Percentiles rank a stretch among this genome's conserved stretches.
Conservation (phyloP, 2,329 filamentous ascomycete genomes). For the Aspergillus proliferans region DNA sequence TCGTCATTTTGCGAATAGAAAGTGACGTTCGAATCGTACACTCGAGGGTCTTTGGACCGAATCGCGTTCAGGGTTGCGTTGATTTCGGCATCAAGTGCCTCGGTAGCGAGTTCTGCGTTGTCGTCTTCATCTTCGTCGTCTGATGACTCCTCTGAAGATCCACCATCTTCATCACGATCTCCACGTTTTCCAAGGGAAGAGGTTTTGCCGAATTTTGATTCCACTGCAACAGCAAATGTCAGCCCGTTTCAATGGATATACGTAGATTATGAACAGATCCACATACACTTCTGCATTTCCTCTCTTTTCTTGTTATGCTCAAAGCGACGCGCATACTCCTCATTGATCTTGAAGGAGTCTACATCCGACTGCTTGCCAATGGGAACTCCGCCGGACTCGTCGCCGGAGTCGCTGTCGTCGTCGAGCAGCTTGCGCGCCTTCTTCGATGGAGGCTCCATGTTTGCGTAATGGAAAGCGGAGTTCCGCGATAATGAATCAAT, state of each 20-base stretch:
- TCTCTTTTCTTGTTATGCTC: constrained; percentile 98
- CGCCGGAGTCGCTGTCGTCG: constrained; percentile 33
- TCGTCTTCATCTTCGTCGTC: constrained; percentile 80
- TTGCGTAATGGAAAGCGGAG: constrained; percentile 4
- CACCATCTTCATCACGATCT: constrained; percentile 39
- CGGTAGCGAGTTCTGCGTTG: constrained; percentile 77
- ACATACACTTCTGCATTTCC: constrained; percentile 57
- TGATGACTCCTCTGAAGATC: constrained; percentile 57
- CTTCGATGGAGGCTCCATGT: constrained; percentile 39
- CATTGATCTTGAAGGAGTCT: constrained; percentile 69
- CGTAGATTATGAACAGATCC: background rate
- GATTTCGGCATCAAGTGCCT: constrained; percentile 79
- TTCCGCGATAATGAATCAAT: background rate
- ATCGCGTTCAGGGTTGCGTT: constrained; percentile 82
- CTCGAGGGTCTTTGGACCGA: constrained; percentile 78
- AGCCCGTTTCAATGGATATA: constrained; percentile 1
- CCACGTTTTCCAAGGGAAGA: constrained; percentile 33
- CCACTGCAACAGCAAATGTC: constrained; percentile 52
- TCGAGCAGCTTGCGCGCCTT: constrained; percentile 36
- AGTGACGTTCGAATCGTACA: constrained; percentile 73
- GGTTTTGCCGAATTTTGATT: constrained; percentile 71
- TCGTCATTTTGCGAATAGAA: constrained; percentile 69
- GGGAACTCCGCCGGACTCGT: constrained; percentile 36
- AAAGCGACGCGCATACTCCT: constrained; percentile 81
- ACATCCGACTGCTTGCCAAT: constrained; percentile 23